Conservation (phyloP, 495 filamentous ascomycete genomes). For the Tuber melanosporum region DNA sequence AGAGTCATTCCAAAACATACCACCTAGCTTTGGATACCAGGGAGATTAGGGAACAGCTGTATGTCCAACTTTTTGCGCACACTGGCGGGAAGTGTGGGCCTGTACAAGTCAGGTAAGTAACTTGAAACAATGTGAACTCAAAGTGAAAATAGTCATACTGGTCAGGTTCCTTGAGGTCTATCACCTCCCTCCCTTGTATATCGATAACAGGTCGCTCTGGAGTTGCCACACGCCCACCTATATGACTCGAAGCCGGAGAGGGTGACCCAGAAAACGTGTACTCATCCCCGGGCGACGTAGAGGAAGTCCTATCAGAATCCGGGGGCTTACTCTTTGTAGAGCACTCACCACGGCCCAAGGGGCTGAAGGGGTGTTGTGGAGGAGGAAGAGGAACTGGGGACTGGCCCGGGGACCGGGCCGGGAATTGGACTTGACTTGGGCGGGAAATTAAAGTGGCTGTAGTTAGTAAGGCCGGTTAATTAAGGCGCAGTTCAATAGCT, state of each 20-base stretch:
- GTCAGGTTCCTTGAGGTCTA: neutral
- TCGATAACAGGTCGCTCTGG: neutral
- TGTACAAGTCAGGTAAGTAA: neutral
- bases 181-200: neutral
- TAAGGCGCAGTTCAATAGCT: neutral
- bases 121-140: neutral
- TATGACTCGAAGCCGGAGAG: constrained; percentile 1
- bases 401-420: neutral
- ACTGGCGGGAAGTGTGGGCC: neutral
- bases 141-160: neutral
- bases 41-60: neutral
- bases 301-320: neutral
- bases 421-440: neutral
- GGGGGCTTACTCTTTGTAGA: neutral
- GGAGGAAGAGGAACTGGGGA: neutral
- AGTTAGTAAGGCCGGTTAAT: neutral
- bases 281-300: neutral
- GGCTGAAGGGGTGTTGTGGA: neutral
- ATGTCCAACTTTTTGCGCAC: neutral
- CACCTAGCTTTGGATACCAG: neutral
- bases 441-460: neutral
- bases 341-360: neutral
- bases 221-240: neutral
- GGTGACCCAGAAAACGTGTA: neutral
- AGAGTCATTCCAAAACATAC: constrained; percentile 2